Evolutionary conservation across 75 land plant species (phyloP).

Genomic region (Larix kaempferi): DNA sequence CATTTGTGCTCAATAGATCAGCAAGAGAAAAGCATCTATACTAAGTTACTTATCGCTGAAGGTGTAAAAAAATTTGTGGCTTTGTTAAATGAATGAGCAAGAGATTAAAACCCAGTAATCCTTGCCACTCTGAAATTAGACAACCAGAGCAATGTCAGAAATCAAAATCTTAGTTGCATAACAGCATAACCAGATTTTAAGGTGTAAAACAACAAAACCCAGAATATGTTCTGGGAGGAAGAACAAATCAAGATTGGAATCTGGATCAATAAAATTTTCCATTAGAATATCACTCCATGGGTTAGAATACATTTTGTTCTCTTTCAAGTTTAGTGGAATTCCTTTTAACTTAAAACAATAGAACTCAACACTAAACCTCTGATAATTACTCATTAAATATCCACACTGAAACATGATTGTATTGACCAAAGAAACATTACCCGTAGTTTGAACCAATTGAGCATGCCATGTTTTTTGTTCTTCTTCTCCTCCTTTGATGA

Average conservation of each 20-base stretch:
- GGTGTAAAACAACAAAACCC: background rate
- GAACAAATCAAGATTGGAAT: background rate
- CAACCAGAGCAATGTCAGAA: background rate
- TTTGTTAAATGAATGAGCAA: background rate
- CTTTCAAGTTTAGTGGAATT: no score
- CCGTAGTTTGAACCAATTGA: slow-evolving; percentile 89
- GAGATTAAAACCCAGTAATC: background rate
- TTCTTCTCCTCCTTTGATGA: slow-evolving; percentile 58
- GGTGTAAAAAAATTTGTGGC: background rate
- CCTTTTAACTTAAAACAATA: background rate
- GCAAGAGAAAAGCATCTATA: background rate
- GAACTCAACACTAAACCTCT: background rate
- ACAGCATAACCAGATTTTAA: background rate
- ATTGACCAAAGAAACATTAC: slow-evolving; percentile 25
- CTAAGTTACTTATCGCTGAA: background rate
- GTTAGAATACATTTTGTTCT: no score
- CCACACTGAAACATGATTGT: background rate
- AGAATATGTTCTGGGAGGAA: background rate
- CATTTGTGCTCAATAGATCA: background rate
- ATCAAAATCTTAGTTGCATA: background rate
- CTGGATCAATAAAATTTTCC: background rate
- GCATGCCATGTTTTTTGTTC: slow-evolving; percentile 66
- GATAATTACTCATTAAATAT: background rate
- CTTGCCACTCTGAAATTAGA: background rate
- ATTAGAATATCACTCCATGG: background rate